Conservation (phyloP, 495 filamentous ascomycete species). For the Penicillium herquei region DNA sequence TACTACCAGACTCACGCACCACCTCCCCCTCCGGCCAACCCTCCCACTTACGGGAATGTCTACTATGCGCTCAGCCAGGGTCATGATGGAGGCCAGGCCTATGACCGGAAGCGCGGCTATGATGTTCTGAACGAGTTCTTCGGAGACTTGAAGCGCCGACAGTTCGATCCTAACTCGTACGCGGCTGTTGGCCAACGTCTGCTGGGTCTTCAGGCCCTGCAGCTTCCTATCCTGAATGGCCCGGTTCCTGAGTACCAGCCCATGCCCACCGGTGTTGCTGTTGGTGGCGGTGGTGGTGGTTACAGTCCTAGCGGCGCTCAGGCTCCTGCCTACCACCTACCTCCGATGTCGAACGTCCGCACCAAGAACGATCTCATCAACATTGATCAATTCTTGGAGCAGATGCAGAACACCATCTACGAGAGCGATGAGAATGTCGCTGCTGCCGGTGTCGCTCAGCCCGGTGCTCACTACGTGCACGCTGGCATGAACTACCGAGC, state of each 20-base stretch:
- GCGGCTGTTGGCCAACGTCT: conserved; percentile 77
- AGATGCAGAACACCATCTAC: conserved; percentile 92
- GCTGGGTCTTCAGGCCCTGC: conserved; percentile 66
- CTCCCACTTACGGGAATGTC: conserved; percentile 65
- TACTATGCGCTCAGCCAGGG: conserved; percentile 66
- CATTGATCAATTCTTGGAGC: conserved; percentile 89
- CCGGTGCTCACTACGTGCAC: conserved; percentile 63
- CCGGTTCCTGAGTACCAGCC: conserved; percentile 63
- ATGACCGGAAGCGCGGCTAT: conserved; percentile 75
- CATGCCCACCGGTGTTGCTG: conserved; percentile 52
- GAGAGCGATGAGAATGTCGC: conserved; percentile 80
- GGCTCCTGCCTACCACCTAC: conserved; percentile 67
- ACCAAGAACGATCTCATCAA: conserved; percentile 91
- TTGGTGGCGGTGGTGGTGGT: conserved; percentile 56
- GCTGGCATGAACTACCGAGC: conserved; percentile 61
- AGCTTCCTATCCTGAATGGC: conserved; percentile 64
- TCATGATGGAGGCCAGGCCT: conserved; percentile 46
- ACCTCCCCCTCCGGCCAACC: conserved; percentile 44
- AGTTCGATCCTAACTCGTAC: conserved; percentile 83
- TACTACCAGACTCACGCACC: conserved; percentile 59
- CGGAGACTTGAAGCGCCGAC: conserved; percentile 81
- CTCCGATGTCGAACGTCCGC: conserved; percentile 78
- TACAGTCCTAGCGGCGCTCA: conserved; percentile 46
- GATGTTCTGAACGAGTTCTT: conserved; percentile 94
- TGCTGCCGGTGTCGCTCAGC: conserved; percentile 69